phyloP scores from a whole-genome alignment of 805 yeast species.

The Metschnikowia baotianmanensis region DNA sequence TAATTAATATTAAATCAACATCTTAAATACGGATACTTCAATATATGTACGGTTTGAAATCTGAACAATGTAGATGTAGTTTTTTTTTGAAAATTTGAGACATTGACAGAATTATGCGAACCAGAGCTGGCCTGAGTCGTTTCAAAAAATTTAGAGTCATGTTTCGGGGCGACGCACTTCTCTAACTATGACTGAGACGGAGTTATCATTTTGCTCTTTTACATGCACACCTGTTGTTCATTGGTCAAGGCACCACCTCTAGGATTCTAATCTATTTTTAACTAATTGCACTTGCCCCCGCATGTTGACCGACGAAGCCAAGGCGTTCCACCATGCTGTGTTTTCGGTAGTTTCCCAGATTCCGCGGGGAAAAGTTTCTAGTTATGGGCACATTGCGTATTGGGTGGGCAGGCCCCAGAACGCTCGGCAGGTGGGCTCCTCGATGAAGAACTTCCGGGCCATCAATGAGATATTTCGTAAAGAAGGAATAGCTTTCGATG shows the following conservation, averaged over 20 bases:
- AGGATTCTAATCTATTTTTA: no score
- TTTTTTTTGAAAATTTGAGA: no score
- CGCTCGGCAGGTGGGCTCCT: slow-evolving; percentile 72
- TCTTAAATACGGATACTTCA: slow-evolving; percentile 2
- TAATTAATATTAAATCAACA: neutral
- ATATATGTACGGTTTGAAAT: slow-evolving; percentile 4
- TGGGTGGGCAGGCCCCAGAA: slow-evolving; percentile 60
- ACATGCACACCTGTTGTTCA: no score
- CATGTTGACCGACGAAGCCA: slow-evolving; percentile 40
- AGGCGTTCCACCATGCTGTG: slow-evolving; percentile 60
- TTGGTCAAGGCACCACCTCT: no score
- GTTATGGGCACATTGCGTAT: slow-evolving; percentile 72
- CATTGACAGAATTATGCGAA: neutral
- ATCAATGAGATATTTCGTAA: slow-evolving; percentile 25
- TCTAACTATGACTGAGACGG: no score
- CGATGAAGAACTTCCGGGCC: slow-evolving; percentile 48
- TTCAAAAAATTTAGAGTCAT: no score
- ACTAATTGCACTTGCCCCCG: neutral
- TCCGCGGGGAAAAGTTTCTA: slow-evolving; percentile 63
- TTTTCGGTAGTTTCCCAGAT: slow-evolving; percentile 51
- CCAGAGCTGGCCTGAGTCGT: no score
- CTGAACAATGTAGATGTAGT: no score
- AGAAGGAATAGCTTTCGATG: slow-evolving; percentile 23
- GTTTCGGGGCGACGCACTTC: no score
- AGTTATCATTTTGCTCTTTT: no score